These are phyloP conservation scores for Chalciporus piperatus DNA, from an alignment of 768 basidiomycete genomes.

Conservation along the genomic window DNA sequence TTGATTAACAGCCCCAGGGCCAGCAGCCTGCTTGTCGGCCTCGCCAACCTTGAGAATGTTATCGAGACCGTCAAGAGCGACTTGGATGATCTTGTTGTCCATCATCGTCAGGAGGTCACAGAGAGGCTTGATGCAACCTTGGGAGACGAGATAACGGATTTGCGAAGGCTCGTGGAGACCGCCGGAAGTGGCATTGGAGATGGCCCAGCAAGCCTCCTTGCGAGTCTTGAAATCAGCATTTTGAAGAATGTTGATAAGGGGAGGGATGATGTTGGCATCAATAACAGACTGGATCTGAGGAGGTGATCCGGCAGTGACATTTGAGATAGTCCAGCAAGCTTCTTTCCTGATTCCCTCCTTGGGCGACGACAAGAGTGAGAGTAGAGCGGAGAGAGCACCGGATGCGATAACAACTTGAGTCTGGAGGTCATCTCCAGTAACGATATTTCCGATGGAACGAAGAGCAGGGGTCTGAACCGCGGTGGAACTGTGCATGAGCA, in stretches of 20 bases:
- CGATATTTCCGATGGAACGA: constrained; percentile 98
- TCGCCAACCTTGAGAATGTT: constrained; percentile 98
- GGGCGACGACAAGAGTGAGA: constrained; percentile 89
- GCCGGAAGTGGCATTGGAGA: constrained; percentile 98
- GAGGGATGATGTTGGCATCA: constrained; percentile 97
- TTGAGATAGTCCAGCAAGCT: constrained; percentile 99
- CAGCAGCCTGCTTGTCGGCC: constrained; percentile 81
- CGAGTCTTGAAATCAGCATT: constrained; percentile 99
- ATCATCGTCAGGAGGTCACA: constrained; percentile 96
- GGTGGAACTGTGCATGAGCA: constrained; percentile 91
- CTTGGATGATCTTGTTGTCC: constrained; percentile 99
- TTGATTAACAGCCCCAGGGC: constrained; percentile 82
- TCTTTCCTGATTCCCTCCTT: constrained; percentile 99
- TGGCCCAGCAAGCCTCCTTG: constrained; percentile 99
- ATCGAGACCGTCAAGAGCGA: constrained; percentile 96
- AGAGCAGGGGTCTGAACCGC: constrained; percentile 98
- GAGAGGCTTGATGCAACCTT: constrained; percentile 98
- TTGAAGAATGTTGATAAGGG: constrained; percentile 95
- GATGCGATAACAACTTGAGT: constrained; percentile 99
- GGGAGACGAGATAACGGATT: constrained; percentile 95
- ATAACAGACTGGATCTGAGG: constrained; percentile 97
- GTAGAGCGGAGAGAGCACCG: constrained; percentile 91
- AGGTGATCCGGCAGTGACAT: constrained; percentile 95
- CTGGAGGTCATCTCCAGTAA: constrained; percentile 98
- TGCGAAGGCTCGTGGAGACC: constrained; percentile 95